Evolutionary conservation across 805 yeast genomes (phyloP).

Genomic region (Wickerhamomyces subpelliculosus): DNA sequence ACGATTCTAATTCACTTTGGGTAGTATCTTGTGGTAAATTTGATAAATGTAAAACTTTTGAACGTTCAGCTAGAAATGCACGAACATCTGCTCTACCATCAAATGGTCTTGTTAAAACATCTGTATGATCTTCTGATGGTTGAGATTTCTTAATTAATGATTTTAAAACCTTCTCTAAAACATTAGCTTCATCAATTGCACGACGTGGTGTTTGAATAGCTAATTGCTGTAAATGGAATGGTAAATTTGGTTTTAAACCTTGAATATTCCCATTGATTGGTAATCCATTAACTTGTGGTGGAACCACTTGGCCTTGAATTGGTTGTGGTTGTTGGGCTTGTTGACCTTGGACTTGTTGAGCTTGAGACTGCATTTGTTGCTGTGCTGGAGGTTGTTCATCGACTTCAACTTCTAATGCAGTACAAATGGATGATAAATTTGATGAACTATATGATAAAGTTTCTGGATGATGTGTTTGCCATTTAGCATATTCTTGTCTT

Average conservation of each 20-base stretch:
- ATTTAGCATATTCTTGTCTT: slow-evolving; percentile 62
- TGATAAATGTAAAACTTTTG: slow-evolving; percentile 72
- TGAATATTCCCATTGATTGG: too few species aligned
- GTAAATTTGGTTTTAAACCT: slow-evolving; percentile 7
- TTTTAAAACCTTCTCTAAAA: slow-evolving; percentile 37
- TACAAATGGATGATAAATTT: slow-evolving; percentile 20
- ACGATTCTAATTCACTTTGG: slow-evolving; percentile 81
- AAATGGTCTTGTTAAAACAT: slow-evolving; percentile 63
- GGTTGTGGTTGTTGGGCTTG: slow-evolving; percentile 1
- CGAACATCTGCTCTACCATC: slow-evolving; percentile 70
- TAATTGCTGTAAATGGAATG: slow-evolving; percentile 9
- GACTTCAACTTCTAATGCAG: slow-evolving; percentile 23
- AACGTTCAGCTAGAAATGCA: slow-evolving; percentile 61
- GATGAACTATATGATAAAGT: slow-evolving; percentile 25
- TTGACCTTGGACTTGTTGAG: background rate
- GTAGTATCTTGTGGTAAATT: slow-evolving; percentile 83
- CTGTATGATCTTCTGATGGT: slow-evolving; percentile 39
- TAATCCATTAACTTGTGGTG: too few species aligned
- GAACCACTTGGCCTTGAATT: background rate
- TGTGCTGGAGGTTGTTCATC: background rate
- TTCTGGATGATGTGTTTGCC: slow-evolving; percentile 62
- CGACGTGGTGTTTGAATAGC: slow-evolving; percentile 27
- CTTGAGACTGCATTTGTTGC: background rate
- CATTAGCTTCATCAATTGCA: slow-evolving; percentile 38
- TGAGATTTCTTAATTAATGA: slow-evolving; percentile 43